phyloP scores from a whole-genome alignment of 75 land plant genomes.

The Cupressus sempervirens region DNA sequence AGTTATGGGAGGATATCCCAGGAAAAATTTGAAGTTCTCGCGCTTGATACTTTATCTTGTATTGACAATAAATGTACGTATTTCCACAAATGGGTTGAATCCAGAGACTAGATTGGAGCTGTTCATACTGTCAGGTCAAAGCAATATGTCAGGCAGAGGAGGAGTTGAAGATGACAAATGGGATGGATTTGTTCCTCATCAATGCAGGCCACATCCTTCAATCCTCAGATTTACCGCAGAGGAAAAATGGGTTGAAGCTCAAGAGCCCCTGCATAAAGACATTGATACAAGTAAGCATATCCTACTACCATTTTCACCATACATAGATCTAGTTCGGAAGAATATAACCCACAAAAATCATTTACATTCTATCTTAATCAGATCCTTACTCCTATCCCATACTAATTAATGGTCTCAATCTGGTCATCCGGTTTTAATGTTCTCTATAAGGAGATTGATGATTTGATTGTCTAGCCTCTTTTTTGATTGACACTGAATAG shows the following conservation, averaged over 20 bases:
- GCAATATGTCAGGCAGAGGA: slow-evolving; percentile 87
- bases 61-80: neutral
- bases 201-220: slow-evolving; percentile 43
- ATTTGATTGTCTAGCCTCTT: too few relatives aligned
- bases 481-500: too few relatives aligned
- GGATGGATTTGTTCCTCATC: slow-evolving; percentile 57
- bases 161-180: slow-evolving; percentile 43
- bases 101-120: neutral
- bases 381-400: neutral
- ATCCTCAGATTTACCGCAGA: slow-evolving; percentile 47
- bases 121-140: neutral
- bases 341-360: neutral
- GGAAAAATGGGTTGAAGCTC: slow-evolving; percentile 64
- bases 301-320: neutral
- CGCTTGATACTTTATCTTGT: neutral
- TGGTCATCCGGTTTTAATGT: neutral
- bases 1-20: neutral
- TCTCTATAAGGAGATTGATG: too few relatives aligned
- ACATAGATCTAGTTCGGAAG: neutral
- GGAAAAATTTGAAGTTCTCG: neutral
- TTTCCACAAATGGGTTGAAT: neutral
- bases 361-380: neutral
- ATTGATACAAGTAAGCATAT: slow-evolving; percentile 36
- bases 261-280: slow-evolving; percentile 74
- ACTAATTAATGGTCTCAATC: neutral